These are phyloP conservation scores for Schizosaccharomyces versatilis DNA, from an alignment of 1,139 yeast genomes.

Conservation along the genomic window DNA sequence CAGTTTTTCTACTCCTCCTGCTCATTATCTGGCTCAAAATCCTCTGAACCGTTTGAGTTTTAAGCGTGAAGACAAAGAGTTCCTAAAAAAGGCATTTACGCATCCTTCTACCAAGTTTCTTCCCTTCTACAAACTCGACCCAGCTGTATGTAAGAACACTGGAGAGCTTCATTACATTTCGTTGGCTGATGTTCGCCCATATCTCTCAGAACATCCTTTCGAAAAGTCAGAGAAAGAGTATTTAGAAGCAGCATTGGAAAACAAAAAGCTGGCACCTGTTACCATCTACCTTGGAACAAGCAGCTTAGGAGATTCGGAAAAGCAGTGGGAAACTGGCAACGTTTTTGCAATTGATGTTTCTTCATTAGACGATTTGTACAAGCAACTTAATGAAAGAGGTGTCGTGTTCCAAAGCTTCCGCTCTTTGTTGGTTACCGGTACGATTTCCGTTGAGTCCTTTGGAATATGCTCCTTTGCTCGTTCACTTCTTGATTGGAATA, in stretches of 20 bases:
- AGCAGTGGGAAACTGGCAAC: slow-evolving; percentile 43
- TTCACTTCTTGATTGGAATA: slow-evolving; percentile 71
- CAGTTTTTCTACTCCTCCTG: neutral
- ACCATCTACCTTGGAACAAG: slow-evolving; percentile 8
- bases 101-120: slow-evolving; percentile 37
- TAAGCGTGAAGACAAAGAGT: slow-evolving; percentile 42
- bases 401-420: neutral
- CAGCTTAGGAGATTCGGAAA: slow-evolving; percentile 16
- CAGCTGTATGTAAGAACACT: slow-evolving; percentile 15
- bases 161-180: slow-evolving; percentile 13
- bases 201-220: slow-evolving; percentile 20
- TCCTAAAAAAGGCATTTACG: slow-evolving; percentile 31
- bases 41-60: slow-evolving; percentile 62
- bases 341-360: slow-evolving; percentile 47
- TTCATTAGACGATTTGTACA: slow-evolving; percentile 5
- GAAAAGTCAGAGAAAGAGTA: slow-evolving; percentile 15
- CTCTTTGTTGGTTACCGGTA: neutral
- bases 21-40: slow-evolving; percentile 27
- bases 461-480: slow-evolving; percentile 59
- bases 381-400: neutral
- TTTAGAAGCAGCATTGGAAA: slow-evolving; percentile 17
- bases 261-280: slow-evolving; percentile 18
- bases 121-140: slow-evolving; percentile 24
- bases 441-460: slow-evolving; percentile 14
- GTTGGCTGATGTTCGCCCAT: slow-evolving; percentile 14